Evolutionary conservation across 1,284 basidiomycete genomes (phyloP).

Genomic region (Fistulina hepatica): DNA sequence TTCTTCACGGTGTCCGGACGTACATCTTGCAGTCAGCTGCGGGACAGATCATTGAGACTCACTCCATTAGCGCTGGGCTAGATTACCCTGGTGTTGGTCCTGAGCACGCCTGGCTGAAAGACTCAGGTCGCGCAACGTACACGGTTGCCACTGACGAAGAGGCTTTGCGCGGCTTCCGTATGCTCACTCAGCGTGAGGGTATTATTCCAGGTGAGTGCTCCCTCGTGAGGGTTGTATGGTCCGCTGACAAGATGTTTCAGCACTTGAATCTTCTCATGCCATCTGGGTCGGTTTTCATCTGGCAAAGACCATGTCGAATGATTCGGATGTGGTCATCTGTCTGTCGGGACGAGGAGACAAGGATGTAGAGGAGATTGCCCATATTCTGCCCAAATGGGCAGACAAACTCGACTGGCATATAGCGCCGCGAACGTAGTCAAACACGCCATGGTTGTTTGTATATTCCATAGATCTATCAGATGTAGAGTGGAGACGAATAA

Average conservation of each 20-base stretch:
- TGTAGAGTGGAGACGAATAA: too few species aligned
- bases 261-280: conserved; percentile 92
- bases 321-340: conserved; percentile 84
- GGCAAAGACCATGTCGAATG: conserved; percentile 79
- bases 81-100: conserved; percentile 94
- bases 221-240: not conserved
- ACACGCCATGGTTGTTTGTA: not conserved
- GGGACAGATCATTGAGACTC: conserved; percentile 95
- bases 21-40: conserved; percentile 84
- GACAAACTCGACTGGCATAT: conserved; percentile 84
- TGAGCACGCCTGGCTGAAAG: conserved; percentile 95
- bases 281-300: conserved; percentile 85
- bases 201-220: conserved; percentile 82
- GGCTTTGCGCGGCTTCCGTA: conserved; percentile 85
- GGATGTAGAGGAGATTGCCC: conserved; percentile 86
- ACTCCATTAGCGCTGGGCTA: conserved; percentile 93
- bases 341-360: conserved; percentile 89
- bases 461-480: too few species aligned
- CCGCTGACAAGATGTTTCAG: conserved; percentile 27
- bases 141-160: conserved; percentile 89
- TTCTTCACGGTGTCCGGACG: conserved; percentile 92
- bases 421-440: conserved; percentile 20
- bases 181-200: conserved; percentile 87
- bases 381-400: conserved; percentile 82
- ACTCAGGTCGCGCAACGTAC: conserved; percentile 89